These are phyloP conservation scores for Bryoerythrophyllum caledonicum DNA, from an alignment of 225 moss, liverwort and hornwort species.

Conservation along the genomic window DNA sequence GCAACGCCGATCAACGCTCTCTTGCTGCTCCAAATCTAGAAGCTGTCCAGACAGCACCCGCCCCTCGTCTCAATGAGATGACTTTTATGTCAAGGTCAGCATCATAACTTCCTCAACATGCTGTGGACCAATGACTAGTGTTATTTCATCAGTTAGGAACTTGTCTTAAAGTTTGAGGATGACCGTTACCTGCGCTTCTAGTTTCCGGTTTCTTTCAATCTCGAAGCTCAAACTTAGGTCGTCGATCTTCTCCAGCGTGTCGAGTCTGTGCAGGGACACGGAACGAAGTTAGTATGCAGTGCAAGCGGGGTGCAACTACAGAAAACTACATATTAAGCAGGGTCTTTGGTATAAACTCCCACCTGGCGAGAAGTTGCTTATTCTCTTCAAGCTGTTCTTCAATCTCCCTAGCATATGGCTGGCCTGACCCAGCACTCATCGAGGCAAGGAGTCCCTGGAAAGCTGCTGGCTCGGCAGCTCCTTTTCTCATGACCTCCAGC, in stretches of 20 bases:
- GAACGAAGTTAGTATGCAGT: background rate
- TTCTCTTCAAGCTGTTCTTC: conserved; percentile 41
- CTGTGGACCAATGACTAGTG: background rate
- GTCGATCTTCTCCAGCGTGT: conserved; percentile 30
- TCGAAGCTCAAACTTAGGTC: conserved; percentile 29
- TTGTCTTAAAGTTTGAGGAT: background rate
- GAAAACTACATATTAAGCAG: background rate
- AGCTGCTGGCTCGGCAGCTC: conserved; percentile 16
- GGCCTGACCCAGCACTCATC: conserved; percentile 15
- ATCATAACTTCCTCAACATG: background rate
- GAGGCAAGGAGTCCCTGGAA: conserved; percentile 22
- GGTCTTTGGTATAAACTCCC: background rate
- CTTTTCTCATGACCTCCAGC: conserved; percentile 30
- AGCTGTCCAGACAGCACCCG: conserved; percentile 31
- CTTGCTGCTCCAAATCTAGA: conserved; percentile 41
- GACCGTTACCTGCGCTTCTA: conserved; percentile 37
- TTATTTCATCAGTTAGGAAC: background rate
- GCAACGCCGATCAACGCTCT: conserved; percentile 35
- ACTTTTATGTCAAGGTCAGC: background rate
- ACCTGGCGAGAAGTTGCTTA: conserved; percentile 34
- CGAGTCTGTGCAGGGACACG: conserved; percentile 14
- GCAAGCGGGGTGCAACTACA: background rate
- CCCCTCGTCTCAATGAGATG: background rate
- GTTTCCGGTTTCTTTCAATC: conserved; percentile 31
- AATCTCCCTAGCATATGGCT: conserved; percentile 35